A percentile compares a stretch with the other conserved stretches of the same genome.
Evolutionary conservation across 495 filamentous ascomycete genomes (phyloP).

Genomic region (Cercophora scortea): DNA sequence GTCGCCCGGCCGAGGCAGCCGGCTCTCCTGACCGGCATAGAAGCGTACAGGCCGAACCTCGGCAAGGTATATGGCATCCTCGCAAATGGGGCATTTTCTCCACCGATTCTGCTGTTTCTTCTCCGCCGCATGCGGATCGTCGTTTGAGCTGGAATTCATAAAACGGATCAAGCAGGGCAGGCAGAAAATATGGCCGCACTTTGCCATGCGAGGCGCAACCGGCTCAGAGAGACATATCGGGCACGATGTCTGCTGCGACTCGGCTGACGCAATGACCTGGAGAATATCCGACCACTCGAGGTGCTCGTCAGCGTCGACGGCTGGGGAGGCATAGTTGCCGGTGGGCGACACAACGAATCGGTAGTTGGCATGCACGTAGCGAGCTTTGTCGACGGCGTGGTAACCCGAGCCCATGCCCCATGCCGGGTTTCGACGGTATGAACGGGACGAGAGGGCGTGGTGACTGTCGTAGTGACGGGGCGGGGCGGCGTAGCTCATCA

Average conservation of each 20-base stretch:
- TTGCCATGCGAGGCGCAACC: slow-evolving; percentile 93
- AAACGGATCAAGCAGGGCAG: slow-evolving; percentile 89
- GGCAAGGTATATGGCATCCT: slow-evolving; percentile 76
- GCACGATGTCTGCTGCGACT: slow-evolving; percentile 81
- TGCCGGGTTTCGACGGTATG: slow-evolving; percentile 56
- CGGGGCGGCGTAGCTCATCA: slow-evolving; percentile 85
- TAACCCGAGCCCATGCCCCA: slow-evolving; percentile 89
- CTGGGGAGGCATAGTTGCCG: slow-evolving; percentile 70
- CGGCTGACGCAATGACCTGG: slow-evolving; percentile 82
- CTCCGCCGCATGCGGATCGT: slow-evolving; percentile 53
- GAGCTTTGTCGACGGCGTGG: slow-evolving; percentile 85
- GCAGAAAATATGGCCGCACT: slow-evolving; percentile 96
- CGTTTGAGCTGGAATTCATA: slow-evolving; percentile 79
- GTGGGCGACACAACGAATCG: slow-evolving; percentile 86
- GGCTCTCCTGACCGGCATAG: slow-evolving; percentile 81
- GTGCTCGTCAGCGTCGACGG: slow-evolving; percentile 80
- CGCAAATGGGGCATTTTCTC: slow-evolving; percentile 96
- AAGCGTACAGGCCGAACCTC: slow-evolving; percentile 89
- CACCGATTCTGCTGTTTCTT: slow-evolving; percentile 55
- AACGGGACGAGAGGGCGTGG: slow-evolving; percentile 43
- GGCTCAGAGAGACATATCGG: slow-evolving; percentile 90
- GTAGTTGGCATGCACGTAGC: slow-evolving; percentile 96
- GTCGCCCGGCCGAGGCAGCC: slow-evolving; percentile 68
- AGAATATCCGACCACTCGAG: slow-evolving; percentile 86
- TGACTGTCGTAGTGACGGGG: slow-evolving; percentile 55